These are phyloP conservation scores for Drechslerella dactyloides DNA, from an alignment of 2,329 filamentous ascomycete genomes.

Conservation along the genomic window DNA sequence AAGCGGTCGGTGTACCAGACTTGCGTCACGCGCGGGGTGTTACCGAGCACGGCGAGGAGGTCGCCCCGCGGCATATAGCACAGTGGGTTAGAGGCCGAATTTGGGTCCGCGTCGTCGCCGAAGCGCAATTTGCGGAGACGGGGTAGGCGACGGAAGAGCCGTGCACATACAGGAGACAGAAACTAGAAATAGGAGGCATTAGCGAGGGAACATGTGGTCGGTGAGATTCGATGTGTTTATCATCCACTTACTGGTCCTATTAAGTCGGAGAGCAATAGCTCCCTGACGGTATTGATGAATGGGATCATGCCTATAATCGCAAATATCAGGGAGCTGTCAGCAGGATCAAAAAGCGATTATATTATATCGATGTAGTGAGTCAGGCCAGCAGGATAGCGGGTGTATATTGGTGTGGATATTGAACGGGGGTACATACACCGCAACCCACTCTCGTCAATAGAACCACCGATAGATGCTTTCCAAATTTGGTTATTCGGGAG, in stretches of 20 bases:
- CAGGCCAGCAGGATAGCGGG: too few species aligned
- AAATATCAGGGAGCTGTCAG: neutral
- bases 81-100: conserved; percentile 15
- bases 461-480: neutral
- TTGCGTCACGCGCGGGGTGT: conserved; percentile 10
- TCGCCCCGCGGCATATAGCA: conserved; percentile 39
- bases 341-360: too few species aligned
- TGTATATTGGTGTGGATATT: too few species aligned
- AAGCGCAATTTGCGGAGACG: conserved; percentile 26
- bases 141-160: conserved; percentile 10
- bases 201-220: too few species aligned
- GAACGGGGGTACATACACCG: neutral
- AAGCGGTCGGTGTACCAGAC: conserved; percentile 32
- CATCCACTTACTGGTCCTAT: conserved; percentile 8
- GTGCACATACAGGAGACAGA: neutral
- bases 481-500: neutral
- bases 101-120: conserved; percentile 19
- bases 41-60: conserved; percentile 12
- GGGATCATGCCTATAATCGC: neutral
- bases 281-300: conserved; percentile 3
- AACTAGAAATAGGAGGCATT: too few species aligned
- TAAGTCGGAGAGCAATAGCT: neutral
- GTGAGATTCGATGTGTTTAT: too few species aligned
- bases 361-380: too few species aligned
- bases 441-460: neutral